These are phyloP conservation scores for Ilex paraguariensis DNA, from an alignment of 305 asterid genomes.

Conservation along the genomic window DNA sequence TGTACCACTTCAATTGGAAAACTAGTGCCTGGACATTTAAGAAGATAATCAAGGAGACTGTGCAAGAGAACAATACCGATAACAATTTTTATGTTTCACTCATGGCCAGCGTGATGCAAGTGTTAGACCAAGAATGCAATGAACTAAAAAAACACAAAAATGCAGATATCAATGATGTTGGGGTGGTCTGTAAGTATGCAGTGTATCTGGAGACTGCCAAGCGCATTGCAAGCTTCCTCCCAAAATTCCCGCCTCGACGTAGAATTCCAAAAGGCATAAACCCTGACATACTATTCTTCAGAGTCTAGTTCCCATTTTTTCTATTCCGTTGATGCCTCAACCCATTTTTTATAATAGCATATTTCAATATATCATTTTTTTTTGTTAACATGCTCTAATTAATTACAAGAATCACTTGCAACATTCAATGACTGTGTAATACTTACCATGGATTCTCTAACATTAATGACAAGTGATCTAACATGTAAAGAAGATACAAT, in stretches of 20 bases:
- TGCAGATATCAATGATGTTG: neutral
- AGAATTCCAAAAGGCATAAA: conserved; percentile 43
- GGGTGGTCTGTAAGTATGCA: conserved; percentile 12
- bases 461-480: no score
- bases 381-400: no score
- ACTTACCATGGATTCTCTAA: no score
- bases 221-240: conserved; percentile 35
- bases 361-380: no score
- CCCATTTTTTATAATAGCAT: no score
- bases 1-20: conserved; percentile 54
- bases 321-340: no score
- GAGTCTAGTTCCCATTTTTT: conserved; percentile 15
- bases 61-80: conserved; percentile 4
- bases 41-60: conserved; percentile 18
- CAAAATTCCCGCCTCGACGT: conserved; percentile 33
- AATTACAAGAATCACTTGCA: no score
- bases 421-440: no score
- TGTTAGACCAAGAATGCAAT: conserved; percentile 4
- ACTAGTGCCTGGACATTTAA: conserved; percentile 59
- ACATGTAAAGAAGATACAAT: no score
- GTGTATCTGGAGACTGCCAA: conserved; percentile 45
- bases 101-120: conserved; percentile 16
- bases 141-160: neutral
- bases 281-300: conserved; percentile 34
- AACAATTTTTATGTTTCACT: conserved; percentile 10